phyloP scores from a whole-genome alignment of 371 early-diverging fungal species.

The Circinella minor region DNA sequence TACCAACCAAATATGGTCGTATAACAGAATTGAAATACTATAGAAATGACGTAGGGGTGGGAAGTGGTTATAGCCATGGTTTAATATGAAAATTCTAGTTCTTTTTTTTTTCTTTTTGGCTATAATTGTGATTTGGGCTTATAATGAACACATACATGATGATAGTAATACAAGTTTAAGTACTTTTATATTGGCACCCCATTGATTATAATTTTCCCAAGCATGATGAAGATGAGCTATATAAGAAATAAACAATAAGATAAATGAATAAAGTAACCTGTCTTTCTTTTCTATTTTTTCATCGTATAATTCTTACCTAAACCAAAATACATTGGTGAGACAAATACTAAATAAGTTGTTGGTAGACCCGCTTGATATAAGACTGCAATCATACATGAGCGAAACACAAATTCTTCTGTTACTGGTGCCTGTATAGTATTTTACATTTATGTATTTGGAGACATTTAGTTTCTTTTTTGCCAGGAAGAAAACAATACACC shows the following conservation, averaged over 20 bases:
- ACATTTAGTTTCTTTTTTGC: neutral
- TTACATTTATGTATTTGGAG: too few species aligned
- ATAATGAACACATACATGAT: constrained; percentile 27
- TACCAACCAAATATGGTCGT: constrained; percentile 77
- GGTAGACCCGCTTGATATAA: constrained; percentile 48
- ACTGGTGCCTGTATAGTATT: constrained; percentile 55
- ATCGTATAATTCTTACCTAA: constrained; percentile 44
- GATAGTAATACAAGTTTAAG: constrained; percentile 37
- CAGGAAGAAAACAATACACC: too few species aligned
- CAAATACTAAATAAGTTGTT: constrained; percentile 41
- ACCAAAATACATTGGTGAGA: constrained; percentile 70
- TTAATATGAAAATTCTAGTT: neutral
- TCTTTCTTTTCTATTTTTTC: neutral
- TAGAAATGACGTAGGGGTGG: neutral
- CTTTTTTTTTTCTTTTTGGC: neutral
- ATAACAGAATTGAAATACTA: constrained; percentile 66
- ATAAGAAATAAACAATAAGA: neutral
- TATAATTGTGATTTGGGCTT: neutral
- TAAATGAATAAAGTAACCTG: neutral
- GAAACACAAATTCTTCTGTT: constrained; percentile 73
- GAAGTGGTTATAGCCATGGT: neutral
- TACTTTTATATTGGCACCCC: constrained; percentile 38
- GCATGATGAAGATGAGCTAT: constrained; percentile 68
- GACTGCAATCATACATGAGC: constrained; percentile 64
- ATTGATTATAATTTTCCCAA: constrained; percentile 50